Base-by-base conservation (phyloP, 352 stramenopile genomes). In the Globisporangium canariense region DNA sequence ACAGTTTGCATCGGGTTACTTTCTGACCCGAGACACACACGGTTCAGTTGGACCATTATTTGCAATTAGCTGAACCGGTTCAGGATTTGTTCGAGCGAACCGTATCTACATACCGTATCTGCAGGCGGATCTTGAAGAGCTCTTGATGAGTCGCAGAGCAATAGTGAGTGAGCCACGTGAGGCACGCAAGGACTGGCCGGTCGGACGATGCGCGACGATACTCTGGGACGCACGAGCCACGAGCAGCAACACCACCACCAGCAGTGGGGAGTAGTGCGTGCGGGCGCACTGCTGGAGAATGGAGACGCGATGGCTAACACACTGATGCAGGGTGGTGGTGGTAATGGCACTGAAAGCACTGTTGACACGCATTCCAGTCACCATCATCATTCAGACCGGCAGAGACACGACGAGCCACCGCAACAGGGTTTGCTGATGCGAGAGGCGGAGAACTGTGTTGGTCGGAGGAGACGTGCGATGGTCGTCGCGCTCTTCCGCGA, bases 401-500 rank as follows among this genome's bases (percentile, higher is more conserved):
- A 10, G 11, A n/a, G 30, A 6, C 47, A 34, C n/a, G 9, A 55
- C 2, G 11, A 38, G 43, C 43, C 10, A 3, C 16, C 5, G 43
- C 25, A 20, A 3, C 20, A 10, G 20, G 2, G 22, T 22, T n/a
- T 34, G 22, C 9, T 28, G 25, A 28, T 53, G 10, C 20, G 11
- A n/a, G 38, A 45, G 10, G 11, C 11, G 4, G 49, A 54, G 10
- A 38, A 6, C 49, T 28, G 25, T 28, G 41, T 38, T 4, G 46
- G 18, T 14, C 30, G 13, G 13, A 47, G n/a, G 13, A 34, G 28
- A 7, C 6, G 25, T 68, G 18, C n/a, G 8, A 58, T 91, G 38
- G 64, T 89, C 41, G 65, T 89, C 41, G 78, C 78, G 55, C 73
- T 91, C 32, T 91, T 89, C 62, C 70, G 71, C 28, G 75, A 91